Evolutionary conservation across 495 filamentous ascomycete species (phyloP).

Genomic region (Talaromyces trachyspermus): DNA sequence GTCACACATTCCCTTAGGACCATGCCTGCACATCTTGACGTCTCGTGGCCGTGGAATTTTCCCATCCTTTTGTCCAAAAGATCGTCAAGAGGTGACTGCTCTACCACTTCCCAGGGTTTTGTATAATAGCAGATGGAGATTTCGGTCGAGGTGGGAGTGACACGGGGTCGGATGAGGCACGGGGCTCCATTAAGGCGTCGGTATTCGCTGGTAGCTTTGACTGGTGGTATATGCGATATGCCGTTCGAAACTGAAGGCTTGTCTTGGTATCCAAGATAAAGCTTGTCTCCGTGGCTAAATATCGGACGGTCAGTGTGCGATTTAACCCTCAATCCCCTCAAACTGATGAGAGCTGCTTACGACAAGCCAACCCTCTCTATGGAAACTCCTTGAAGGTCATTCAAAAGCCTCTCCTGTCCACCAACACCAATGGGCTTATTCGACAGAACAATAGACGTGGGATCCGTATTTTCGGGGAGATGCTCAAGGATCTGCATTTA

Average conservation of each 20-base stretch:
- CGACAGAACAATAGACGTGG: slow-evolving; percentile 68
- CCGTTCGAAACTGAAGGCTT: slow-evolving; percentile 43
- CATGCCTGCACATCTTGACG: slow-evolving; percentile 87
- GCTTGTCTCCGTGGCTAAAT: slow-evolving; percentile 82
- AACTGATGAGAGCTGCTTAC: slow-evolving; percentile 33
- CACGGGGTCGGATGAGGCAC: slow-evolving; percentile 61
- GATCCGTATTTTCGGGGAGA: slow-evolving; percentile 62
- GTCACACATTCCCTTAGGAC: slow-evolving; percentile 96
- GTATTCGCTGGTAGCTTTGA: slow-evolving; percentile 39
- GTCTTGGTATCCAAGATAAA: slow-evolving; percentile 75
- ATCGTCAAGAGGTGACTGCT: slow-evolving; percentile 81
- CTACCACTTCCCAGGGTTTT: slow-evolving; percentile 88
- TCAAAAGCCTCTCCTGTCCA: slow-evolving; percentile 64
- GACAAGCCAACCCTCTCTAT: slow-evolving; percentile 64
- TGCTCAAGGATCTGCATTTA: slow-evolving; percentile 49
- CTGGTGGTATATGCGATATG: slow-evolving; percentile 27
- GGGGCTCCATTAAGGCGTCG: slow-evolving; percentile 66
- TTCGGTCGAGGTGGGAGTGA: slow-evolving; percentile 51
- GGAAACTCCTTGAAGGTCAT: slow-evolving; percentile 56
- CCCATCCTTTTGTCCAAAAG: slow-evolving; percentile 81
- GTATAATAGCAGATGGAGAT: slow-evolving; percentile 54
- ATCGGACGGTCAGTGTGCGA: slow-evolving; percentile 12
- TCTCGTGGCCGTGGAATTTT: slow-evolving; percentile 79
- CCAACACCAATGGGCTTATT: slow-evolving; percentile 68
- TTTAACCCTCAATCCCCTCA: slow-evolving; percentile 1